Percentiles rank a stretch among this genome's conserved stretches.
Evolutionary conservation across 169 alveolate genomes (phyloP).

Genomic region (Plasmodium adleri): DNA sequence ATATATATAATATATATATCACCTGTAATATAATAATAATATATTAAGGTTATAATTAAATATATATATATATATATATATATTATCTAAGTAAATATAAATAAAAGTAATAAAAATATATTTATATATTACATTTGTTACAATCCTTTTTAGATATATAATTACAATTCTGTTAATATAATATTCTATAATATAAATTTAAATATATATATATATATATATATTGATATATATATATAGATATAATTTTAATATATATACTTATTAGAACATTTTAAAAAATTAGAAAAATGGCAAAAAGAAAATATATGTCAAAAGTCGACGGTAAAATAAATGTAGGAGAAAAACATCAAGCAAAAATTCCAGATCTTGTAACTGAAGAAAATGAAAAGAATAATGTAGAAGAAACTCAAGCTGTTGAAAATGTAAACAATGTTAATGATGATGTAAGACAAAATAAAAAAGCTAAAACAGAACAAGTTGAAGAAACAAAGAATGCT

Average conservation of each 20-base stretch:
- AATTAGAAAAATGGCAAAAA: conserved; percentile 35
- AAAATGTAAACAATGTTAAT: background rate
- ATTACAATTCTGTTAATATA: too few species aligned
- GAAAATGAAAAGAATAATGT: conserved; percentile 19
- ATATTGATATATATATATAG: background rate
- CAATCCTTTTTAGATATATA: background rate
- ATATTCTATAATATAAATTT: background rate
- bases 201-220: conserved; percentile 3
- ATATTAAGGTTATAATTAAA: too few species aligned
- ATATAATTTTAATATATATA: background rate
- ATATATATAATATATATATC: too few species aligned
- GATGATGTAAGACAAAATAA: conserved; percentile 8
- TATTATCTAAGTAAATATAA: too few species aligned
- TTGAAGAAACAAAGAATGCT: conserved; percentile 1
- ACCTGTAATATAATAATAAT: too few species aligned
- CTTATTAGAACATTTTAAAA: background rate
- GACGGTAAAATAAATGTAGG: conserved; percentile 68
- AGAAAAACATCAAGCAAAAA: conserved; percentile 67
- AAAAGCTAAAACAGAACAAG: conserved; percentile 34
- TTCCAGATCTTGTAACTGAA: conserved; percentile 33
- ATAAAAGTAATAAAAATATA: too few species aligned
- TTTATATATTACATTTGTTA: too few species aligned
- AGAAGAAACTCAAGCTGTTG: background rate
- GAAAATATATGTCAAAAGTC: conserved; percentile 73
- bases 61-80: too few species aligned